These are phyloP conservation scores for Cercospora sp. DNA, from an alignment of 2,329 filamentous ascomycete genomes.

Conservation along the genomic window DNA sequence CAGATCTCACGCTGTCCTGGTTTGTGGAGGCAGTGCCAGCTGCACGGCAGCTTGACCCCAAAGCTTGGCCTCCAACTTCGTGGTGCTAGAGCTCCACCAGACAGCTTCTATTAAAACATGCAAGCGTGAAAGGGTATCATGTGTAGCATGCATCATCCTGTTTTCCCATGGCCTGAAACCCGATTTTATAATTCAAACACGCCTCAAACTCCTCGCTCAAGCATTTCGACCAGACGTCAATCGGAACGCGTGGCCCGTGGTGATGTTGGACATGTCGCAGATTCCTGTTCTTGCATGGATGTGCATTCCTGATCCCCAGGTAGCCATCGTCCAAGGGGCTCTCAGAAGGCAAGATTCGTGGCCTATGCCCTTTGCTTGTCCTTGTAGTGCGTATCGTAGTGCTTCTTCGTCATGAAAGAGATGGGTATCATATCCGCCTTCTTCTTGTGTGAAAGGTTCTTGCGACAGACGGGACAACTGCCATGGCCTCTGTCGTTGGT, in stretches of 20 bases:
- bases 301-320: neutral
- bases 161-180: slow-evolving; percentile 9
- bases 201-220: slow-evolving; percentile 15
- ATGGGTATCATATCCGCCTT: slow-evolving; percentile 27
- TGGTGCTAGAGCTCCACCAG: neutral
- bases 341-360: neutral
- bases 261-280: neutral
- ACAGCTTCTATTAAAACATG: neutral
- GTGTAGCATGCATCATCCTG: slow-evolving; percentile 11
- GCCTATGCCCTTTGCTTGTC: slow-evolving; percentile 5
- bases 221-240: slow-evolving; percentile 17
- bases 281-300: neutral
- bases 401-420: slow-evolving; percentile 30
- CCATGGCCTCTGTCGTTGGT: slow-evolving; percentile 47
- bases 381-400: slow-evolving; percentile 18
- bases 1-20: neutral
- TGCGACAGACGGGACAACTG: slow-evolving; percentile 47
- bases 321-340: neutral
- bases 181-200: neutral
- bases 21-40: neutral
- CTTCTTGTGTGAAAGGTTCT: slow-evolving; percentile 26
- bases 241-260: neutral
- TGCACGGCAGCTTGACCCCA: neutral
- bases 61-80: slow-evolving; percentile 3
- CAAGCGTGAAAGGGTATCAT: slow-evolving; percentile 2